Evolutionary conservation across 73 alveolate species (phyloP), one percentile per base, ranked within the genome.

Genomic region (Blepharisma japonicum): DNA sequence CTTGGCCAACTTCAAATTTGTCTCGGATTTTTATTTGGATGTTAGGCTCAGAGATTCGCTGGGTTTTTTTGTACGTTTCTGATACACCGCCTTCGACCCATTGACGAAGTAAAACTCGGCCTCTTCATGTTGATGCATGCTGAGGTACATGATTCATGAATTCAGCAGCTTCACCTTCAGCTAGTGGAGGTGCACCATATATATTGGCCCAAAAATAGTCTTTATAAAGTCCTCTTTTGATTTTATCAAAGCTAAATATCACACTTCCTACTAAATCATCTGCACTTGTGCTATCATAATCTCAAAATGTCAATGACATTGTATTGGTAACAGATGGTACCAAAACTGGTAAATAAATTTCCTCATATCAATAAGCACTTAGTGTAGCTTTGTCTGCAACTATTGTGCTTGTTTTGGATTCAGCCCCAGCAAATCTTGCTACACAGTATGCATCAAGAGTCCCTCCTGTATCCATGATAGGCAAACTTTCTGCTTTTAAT

Each of bases 101-200:
- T 14, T 83, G 81, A 25, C 71, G 76, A 82, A 88, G 77, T 55
- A 91, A 87, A 70, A 91, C 79, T 70, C 97, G 77, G 21, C 97
- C 97, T 81, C 86, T 88, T 95, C 97, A 91, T 45, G 89, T 84
- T 21, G 90, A 76, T 8, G 92, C 97, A 4, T 80, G 55, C 56
- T 88, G 91, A 9, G 97, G 94, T 79, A 87, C 87, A 55, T 72
- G 72, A 67, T 86, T 86, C 97, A 91, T 91, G 71, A 68, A 78
- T 8, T 86, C 94, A 55, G 86, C 85, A 46, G 78, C 54, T 56
- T 87, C 88, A 18, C 92, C 90, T 54, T 79, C 78, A 55, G 77
- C 74, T 71, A 87, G 86, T 0, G 81, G 78, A 45, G 95, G 97
- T 51, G 95, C 82, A 27, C 97, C 97, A 74, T 91, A 91, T 53